phyloP scores from a whole-genome alignment of 2,329 filamentous ascomycete genomes.

The Cucurbitaria berberidis region DNA sequence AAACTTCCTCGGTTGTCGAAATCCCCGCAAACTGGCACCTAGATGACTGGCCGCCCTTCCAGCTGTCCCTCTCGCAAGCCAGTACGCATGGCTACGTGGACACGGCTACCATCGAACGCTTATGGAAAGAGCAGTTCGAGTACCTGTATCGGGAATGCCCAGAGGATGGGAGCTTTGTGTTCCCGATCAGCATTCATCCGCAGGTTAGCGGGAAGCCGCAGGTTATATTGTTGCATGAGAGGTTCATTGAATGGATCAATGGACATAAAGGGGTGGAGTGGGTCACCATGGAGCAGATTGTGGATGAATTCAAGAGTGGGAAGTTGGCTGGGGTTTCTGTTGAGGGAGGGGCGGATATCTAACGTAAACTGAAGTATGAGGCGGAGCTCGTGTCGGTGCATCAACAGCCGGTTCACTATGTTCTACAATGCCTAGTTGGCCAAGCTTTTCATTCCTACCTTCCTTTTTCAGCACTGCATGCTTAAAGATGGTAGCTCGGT shows the following conservation, averaged over 20 bases:
- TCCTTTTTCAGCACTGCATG: neutral
- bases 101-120: conserved; percentile 48
- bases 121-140: conserved; percentile 57
- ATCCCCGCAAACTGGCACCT: conserved; percentile 59
- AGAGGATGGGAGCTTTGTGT: conserved; percentile 53
- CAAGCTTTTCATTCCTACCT: neutral
- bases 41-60: conserved; percentile 57
- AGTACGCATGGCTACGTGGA: conserved; percentile 60
- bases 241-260: conserved; percentile 56
- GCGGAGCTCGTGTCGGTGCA: neutral
- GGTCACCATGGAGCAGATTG: conserved; percentile 47
- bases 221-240: conserved; percentile 56
- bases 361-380: conserved; percentile 1
- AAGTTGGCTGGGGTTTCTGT: conserved; percentile 41
- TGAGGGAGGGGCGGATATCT: conserved; percentile 39
- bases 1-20: conserved; percentile 49
- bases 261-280: conserved; percentile 54
- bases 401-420: neutral
- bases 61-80: conserved; percentile 54
- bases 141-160: conserved; percentile 52
- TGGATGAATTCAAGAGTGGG: conserved; percentile 46
- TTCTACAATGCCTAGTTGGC: neutral
- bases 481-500: neutral
- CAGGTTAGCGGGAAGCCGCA: conserved; percentile 58
- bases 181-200: conserved; percentile 57